Evolutionary conservation across 1,284 basidiomycete genomes (phyloP), one percentile per base, ranked within the genome.

Genomic region (Irpex sp.): DNA sequence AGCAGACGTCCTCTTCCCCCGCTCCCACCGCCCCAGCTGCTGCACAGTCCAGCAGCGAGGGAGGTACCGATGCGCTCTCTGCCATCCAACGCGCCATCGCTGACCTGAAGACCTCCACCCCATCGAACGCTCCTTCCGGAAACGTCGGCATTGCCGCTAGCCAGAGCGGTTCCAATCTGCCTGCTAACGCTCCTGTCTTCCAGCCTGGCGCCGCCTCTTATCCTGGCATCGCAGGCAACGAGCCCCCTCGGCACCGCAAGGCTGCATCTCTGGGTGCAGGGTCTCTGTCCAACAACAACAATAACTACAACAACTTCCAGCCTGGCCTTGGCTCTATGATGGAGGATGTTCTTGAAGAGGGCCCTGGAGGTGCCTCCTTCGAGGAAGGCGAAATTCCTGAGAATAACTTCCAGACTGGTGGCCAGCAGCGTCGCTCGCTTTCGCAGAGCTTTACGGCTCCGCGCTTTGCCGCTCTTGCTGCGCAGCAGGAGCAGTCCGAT

Each of bases 391-490:
- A 93, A 71, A 86, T 92, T 47, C 78, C 77, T 33, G 90, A 92
- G 54, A 4, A 73, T 58, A 75, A 77, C 51, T 83, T 81, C 66
- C 81, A 75, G 65, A 69, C 79, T 58, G 71, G 79, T 62, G 79
- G 78, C 9, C 88, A 90, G 70, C 87, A 88, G 67, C 80, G 83
- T 65, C 86, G 89, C 67, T 82, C 88, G 49, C 85, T 88, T 68
- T 87, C 88, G 18, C 89, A 90, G 75, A 90, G 81, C 66, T 95
- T 94, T 71, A 85, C 90, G 69, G 88, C 93, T 53, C 93, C 93
- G 47, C 86, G 93, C 36, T 95, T 95, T 73, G 91, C 88, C 36
- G 91, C 91, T 47, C 80, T 94, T 59, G 91, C 90, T 36, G 87
- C 88, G 12, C 89, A 91, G 65, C 87, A 91, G 68, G 85, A 91